Conservation (phyloP, 2,329 filamentous ascomycete species). For the Alternaria dauci region DNA sequence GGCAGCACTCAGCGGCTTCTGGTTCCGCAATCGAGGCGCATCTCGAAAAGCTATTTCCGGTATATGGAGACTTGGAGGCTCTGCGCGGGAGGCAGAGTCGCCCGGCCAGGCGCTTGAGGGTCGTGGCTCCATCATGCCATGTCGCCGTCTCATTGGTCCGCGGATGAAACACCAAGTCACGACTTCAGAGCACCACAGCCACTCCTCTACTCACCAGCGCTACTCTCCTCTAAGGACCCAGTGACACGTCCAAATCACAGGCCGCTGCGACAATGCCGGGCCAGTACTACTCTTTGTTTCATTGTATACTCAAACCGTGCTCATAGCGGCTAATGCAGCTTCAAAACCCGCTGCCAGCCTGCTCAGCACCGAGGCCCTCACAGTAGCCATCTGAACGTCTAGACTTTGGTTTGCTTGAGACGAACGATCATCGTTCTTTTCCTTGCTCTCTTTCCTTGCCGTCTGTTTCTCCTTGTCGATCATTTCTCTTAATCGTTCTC, state of each 20-base stretch:
- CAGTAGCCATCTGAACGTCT: conserved; percentile 35
- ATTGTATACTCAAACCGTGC: conserved; percentile 49
- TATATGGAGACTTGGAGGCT: conserved; percentile 15
- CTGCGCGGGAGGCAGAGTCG: conserved; percentile 15
- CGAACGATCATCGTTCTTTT: conserved; percentile 31
- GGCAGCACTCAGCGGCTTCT: conserved; percentile 3
- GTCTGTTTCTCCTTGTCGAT: conserved; percentile 38
- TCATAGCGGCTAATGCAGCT: conserved; percentile 49
- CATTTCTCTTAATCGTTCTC: conserved; percentile 43
- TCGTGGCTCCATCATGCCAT: conserved; percentile 17
- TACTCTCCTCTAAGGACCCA: conserved; percentile 24
- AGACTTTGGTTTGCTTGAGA: conserved; percentile 38
- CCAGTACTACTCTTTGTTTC: conserved; percentile 41
- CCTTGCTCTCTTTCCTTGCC: conserved; percentile 31
- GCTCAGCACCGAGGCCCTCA: conserved; percentile 34
- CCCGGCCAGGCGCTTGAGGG: conserved; percentile 33
- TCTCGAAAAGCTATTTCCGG: conserved; percentile 12
- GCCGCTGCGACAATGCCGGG: conserved; percentile 34
- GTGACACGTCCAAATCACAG: conserved; percentile 37
- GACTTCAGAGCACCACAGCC: conserved; percentile 34
- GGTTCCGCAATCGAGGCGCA: conserved; percentile 7
- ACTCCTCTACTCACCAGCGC: conserved; percentile 36
- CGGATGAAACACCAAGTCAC: conserved; percentile 37
- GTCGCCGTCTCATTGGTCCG: conserved; percentile 33
- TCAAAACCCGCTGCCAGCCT: conserved; percentile 47